Evolutionary conservation across 1,284 basidiomycete species (phyloP).

Genomic region (Puccinia coronata): DNA sequence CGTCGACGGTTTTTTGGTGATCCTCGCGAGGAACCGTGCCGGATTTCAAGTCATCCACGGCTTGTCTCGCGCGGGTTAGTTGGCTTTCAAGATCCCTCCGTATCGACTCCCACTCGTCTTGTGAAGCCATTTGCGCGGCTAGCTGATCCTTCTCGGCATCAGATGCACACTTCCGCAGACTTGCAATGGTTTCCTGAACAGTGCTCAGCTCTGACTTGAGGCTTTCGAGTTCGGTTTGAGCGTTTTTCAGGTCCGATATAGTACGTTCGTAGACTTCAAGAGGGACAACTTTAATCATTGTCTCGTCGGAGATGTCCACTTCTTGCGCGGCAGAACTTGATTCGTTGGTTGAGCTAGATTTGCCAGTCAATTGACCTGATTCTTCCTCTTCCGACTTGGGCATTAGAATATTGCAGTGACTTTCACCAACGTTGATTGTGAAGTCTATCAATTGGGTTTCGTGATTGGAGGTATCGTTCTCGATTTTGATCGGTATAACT

Average conservation of each 20-base stretch:
- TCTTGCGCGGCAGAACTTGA: not conserved
- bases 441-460: conserved; percentile 5
- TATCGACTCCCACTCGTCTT: not conserved
- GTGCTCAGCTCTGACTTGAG: not conserved
- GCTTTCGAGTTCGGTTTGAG: not conserved
- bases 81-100: not conserved
- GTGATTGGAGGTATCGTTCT: conserved; percentile 6
- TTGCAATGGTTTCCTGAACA: not conserved
- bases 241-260: not conserved
- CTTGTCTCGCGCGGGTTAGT: not conserved
- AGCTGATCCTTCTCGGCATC: not conserved
- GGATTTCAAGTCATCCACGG: not conserved
- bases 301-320: not conserved
- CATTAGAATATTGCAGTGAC: not conserved
- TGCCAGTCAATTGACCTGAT: not conserved
- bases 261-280: not conserved
- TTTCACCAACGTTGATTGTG: conserved; percentile 12
- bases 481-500: not conserved
- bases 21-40: not conserved
- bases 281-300: conserved; percentile 10
- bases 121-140: not conserved
- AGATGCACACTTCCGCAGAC: not conserved
- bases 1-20: not conserved
- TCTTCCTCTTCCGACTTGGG: not conserved
- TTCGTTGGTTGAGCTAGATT: not conserved